Conservation (phyloP, 441 rosid species). For the Breynia disticha region DNA sequence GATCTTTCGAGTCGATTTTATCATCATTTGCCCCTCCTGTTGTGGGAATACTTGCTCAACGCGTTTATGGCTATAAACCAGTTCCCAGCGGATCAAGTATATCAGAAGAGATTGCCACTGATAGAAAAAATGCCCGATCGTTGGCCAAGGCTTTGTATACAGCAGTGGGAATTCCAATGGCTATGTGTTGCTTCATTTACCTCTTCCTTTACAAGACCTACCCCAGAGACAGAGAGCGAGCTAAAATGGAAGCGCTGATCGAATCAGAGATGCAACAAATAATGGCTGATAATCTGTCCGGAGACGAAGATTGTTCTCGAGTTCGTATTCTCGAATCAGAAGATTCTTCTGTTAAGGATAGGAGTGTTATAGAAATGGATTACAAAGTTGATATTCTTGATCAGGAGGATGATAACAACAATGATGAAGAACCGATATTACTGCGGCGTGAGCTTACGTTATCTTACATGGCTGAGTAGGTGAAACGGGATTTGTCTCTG, state of each 20-base stretch:
- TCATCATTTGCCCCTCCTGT: conserved; percentile 37
- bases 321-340: conserved; percentile 6
- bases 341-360: conserved; percentile 8
- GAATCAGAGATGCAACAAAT: conserved; percentile 32
- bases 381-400: conserved; percentile 20
- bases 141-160: conserved; percentile 37
- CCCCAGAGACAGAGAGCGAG: conserved; percentile 34
- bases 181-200: conserved; percentile 34
- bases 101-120: conserved; percentile 17
- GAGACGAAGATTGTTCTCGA: not conserved
- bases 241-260: conserved; percentile 29
- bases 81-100: conserved; percentile 19
- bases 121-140: conserved; percentile 32
- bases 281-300: conserved; percentile 11
- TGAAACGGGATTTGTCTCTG: not conserved
- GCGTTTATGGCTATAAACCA: conserved; percentile 35
- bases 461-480: conserved; percentile 22
- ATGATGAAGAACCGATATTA: conserved; percentile 35
- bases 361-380: conserved; percentile 14
- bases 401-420: conserved; percentile 36
- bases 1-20: conserved; percentile 31
- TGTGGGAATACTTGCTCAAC: conserved; percentile 38
- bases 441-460: conserved; percentile 36
- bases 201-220: conserved; percentile 33
- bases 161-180: conserved; percentile 33